Base-by-base conservation (phyloP, 805 yeast genomes). In the Pichia exigua region DNA sequence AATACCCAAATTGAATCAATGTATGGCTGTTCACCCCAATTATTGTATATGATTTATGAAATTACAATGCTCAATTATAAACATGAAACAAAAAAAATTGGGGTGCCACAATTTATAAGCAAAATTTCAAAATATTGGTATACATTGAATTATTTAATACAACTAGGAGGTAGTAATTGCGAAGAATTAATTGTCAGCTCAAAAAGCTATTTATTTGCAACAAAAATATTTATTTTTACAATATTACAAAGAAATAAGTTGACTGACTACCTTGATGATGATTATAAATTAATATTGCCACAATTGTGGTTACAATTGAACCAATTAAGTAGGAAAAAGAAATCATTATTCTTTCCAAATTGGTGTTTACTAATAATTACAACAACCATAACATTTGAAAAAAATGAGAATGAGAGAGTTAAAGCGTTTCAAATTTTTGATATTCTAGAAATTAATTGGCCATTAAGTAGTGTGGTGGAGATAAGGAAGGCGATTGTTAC, bases 11-110 rank as follows among this genome's bases (percentile, higher is more conserved):
- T 67, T 13, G 72, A 68, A 46, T 65, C 65, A 40, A 59, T 67
- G 64, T 61, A 64, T 54, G 71, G 72, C 4, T 66, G 70, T 50
- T 65, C 71, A 0, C 69, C 71, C 2, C 47, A 58, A 43, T 56
- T 68, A 15, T 47, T 66, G 3, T 47, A 57, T 46, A 47, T 58
- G 4, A 62, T 66, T 24, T 57, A 62, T 44, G 50, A 59, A n/a
- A 49, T 64, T 4, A 55, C 62, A 7, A 53, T 52, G 40, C 49
- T 61, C 10, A 60, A 58, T 42, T 55, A 60, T 42, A 20, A 41
- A 2, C 43, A 51, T 26, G 57, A 58, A 21, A 28, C 38, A 4
- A 42, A 38, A 7, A 13, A 30, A 3, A 45, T 59, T 22, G 52
- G 45, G 11, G 21, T 44, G 8, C 27, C 43, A 11, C 38, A 46